Evolutionary conservation across 345 rosid species (phyloP).

Genomic region (Hypericum perforatum): DNA sequence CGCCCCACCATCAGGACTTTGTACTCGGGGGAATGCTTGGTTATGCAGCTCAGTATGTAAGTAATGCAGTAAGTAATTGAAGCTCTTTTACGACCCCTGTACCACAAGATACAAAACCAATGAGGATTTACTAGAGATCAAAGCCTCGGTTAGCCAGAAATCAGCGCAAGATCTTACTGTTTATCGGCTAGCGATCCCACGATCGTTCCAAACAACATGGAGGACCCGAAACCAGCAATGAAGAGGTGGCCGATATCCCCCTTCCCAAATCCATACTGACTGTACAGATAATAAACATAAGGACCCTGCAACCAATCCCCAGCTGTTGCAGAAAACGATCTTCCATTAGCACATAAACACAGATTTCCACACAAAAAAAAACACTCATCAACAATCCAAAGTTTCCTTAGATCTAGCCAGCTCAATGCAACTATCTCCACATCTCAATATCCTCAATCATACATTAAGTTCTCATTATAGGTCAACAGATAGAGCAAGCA

Average conservation of each 20-base stretch:
- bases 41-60: constrained; percentile 79
- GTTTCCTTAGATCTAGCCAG: too few relatives aligned
- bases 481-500: too few relatives aligned
- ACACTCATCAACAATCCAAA: too few relatives aligned
- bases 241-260: constrained; percentile 91
- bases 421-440: too few relatives aligned
- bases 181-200: constrained; percentile 97
- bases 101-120: constrained; percentile 5
- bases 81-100: constrained; percentile 93
- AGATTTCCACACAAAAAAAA: too few relatives aligned
- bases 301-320: constrained; percentile 99
- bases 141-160: not conserved
- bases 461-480: too few relatives aligned
- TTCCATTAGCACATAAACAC: too few relatives aligned
- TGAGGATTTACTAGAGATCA: not conserved
- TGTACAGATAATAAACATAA: constrained; percentile 84
- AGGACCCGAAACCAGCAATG: constrained; percentile 97
- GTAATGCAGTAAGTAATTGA: constrained; percentile 77
- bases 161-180: constrained; percentile 45
- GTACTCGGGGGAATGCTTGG: constrained; percentile 92
- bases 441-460: too few relatives aligned
- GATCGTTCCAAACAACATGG: constrained; percentile 92
- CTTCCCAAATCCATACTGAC: constrained; percentile 70
- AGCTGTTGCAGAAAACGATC: constrained; percentile 34
- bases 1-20: constrained; percentile 89